These are phyloP conservation scores for Phytophthora boehmeriae DNA, from an alignment of 352 stramenopile genomes.

Conservation along the genomic window DNA sequence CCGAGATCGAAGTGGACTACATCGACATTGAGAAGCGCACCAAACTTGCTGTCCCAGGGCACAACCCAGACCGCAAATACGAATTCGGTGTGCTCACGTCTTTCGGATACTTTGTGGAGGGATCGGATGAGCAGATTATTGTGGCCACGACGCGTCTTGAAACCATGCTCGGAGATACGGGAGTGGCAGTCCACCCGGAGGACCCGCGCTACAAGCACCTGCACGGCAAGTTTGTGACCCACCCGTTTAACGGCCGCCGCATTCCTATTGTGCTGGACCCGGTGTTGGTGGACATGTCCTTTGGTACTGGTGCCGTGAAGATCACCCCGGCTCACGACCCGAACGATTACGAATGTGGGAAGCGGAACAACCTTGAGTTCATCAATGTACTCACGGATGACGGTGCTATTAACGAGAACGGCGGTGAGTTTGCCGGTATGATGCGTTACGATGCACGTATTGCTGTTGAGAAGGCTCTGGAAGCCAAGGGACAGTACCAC, in stretches of 20 bases:
- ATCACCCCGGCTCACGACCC: constrained; percentile 99
- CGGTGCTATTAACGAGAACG: constrained; percentile 96
- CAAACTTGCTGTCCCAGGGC: constrained; percentile 95
- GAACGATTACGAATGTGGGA: constrained; percentile 99
- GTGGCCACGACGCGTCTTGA: constrained; percentile 97
- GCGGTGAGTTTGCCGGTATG: constrained; percentile 84
- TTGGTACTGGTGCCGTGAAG: constrained; percentile 99
- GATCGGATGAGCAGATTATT: constrained; percentile 77
- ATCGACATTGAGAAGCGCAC: constrained; percentile 98
- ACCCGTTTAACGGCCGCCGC: constrained; percentile 97
- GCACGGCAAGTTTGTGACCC: constrained; percentile 97
- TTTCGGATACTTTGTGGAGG: constrained; percentile 98
- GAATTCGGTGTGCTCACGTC: constrained; percentile 99
- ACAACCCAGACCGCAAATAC: constrained; percentile 96
- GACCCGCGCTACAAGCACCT: constrained; percentile 98
- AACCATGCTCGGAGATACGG: constrained; percentile 99
- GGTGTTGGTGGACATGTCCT: constrained; percentile 98
- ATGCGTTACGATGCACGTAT: constrained; percentile 92
- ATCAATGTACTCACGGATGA: constrained; percentile 98
- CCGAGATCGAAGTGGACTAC: constrained; percentile 99
- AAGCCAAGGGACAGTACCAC: constrained; percentile 94
- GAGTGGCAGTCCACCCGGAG: constrained; percentile 98
- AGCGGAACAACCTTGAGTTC: constrained; percentile 97
- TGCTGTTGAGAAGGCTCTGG: constrained; percentile 90
- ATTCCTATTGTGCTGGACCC: constrained; percentile 98